Conservation (phyloP, 2,329 filamentous ascomycete species). For the Fusarium nodosum region DNA sequence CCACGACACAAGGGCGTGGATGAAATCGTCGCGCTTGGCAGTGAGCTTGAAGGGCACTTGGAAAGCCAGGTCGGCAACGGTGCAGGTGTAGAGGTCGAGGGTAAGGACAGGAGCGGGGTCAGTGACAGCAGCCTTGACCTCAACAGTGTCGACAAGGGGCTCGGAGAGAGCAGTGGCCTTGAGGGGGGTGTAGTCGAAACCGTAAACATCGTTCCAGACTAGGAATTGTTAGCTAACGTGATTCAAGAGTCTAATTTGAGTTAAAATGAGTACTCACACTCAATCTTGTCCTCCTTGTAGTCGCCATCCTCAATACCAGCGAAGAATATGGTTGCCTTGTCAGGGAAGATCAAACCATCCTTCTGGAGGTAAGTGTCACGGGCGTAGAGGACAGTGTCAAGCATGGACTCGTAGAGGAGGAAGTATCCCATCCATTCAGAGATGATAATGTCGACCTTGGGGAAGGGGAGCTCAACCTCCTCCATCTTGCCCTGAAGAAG, state of each 20-base stretch:
- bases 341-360: conserved; percentile 95
- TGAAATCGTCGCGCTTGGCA: conserved; percentile 89
- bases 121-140: conserved; percentile 96
- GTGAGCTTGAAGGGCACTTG: conserved; percentile 80
- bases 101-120: conserved; percentile 88
- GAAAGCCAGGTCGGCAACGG: conserved; percentile 86
- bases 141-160: conserved; percentile 96
- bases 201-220: conserved; percentile 99
- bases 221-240: conserved; percentile 1
- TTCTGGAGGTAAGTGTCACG: conserved; percentile 90
- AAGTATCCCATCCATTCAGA: conserved; percentile 99
- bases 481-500: conserved; percentile 99
- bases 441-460: conserved; percentile 99
- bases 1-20: conserved; percentile 97
- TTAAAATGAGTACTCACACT: conserved; percentile 75
- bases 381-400: conserved; percentile 97
- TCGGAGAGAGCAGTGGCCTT: conserved; percentile 95
- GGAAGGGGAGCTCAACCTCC: conserved; percentile 92
- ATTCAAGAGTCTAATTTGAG: background rate
- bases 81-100: conserved; percentile 94
- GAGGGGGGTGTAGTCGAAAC: conserved; percentile 95
- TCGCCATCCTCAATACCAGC: conserved; percentile 98
- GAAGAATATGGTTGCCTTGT: conserved; percentile 98
- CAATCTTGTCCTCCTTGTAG: conserved; percentile 99
- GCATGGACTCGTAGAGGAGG: conserved; percentile 97